phyloP scores from a whole-genome alignment of 1,284 basidiomycete species.

The Ganoderma sinense region DNA sequence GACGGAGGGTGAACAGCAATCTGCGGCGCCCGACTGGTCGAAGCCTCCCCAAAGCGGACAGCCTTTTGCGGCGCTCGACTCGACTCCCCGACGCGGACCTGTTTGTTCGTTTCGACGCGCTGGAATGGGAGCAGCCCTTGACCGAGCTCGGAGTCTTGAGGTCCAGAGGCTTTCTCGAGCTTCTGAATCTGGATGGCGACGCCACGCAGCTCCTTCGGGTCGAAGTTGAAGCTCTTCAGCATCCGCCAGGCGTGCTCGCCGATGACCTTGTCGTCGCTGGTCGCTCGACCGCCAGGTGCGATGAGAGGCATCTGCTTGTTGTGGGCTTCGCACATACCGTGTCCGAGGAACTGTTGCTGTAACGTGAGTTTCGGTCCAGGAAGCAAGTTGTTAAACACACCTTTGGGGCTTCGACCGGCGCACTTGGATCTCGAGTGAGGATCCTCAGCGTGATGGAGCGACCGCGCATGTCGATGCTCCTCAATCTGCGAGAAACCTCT shows the following conservation, averaged over 20 bases:
- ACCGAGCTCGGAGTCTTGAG: constrained; percentile 44
- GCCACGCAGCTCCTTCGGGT: constrained; percentile 90
- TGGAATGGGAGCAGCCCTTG: constrained; percentile 67
- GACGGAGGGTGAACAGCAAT: constrained; percentile 43
- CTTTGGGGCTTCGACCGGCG: constrained; percentile 94
- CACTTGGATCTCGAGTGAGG: constrained; percentile 87
- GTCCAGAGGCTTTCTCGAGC: constrained; percentile 60
- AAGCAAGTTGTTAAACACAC: constrained; percentile 45
- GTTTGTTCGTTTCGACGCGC: constrained; percentile 34
- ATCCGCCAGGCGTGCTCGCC: constrained; percentile 84
- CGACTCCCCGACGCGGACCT: constrained; percentile 20
- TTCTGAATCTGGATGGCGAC: constrained; percentile 95
- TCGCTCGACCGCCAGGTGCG: constrained; percentile 69
- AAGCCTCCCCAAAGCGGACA: constrained; percentile 21
- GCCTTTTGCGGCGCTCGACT: constrained; percentile 30
- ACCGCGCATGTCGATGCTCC: constrained; percentile 73
- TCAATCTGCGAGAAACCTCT: constrained; percentile 79
- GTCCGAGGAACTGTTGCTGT: constrained; percentile 82
- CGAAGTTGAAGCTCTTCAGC: constrained; percentile 76
- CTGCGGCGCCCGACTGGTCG: constrained; percentile 29
- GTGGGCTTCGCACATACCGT: constrained; percentile 87
- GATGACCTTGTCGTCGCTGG: constrained; percentile 76
- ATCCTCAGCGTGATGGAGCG: constrained; percentile 85
- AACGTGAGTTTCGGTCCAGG: constrained; percentile 2
- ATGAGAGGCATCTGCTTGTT: constrained; percentile 76